Percentiles rank a stretch among this genome's conserved stretches.
Conservation (phyloP, 306 rosid species). For the Argentina anserina region DNA sequence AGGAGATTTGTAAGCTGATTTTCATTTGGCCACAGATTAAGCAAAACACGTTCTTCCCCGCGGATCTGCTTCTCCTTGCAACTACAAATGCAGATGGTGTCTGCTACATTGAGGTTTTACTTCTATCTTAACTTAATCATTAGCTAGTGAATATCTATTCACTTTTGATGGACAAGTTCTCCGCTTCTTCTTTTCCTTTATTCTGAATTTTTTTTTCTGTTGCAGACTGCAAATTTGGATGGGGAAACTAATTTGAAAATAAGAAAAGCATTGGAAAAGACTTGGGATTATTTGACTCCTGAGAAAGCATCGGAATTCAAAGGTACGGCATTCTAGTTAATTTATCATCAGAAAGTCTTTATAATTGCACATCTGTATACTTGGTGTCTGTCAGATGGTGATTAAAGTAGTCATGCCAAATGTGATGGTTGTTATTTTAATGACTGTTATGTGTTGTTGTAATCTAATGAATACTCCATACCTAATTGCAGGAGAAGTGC, state of each 20-base stretch:
- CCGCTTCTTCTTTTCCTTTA: no score
- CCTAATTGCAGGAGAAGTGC: conserved; percentile 78
- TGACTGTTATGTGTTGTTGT: background rate
- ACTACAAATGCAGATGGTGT: conserved; percentile 87
- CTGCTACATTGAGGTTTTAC: conserved; percentile 82
- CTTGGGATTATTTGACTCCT: conserved; percentile 84
- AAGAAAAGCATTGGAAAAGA: conserved; percentile 79
- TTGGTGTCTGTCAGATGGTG: background rate
- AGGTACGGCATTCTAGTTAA: conserved; percentile 44
- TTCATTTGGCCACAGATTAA: conserved; percentile 52
- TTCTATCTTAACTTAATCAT: background rate
- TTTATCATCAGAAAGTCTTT: conserved; percentile 8
- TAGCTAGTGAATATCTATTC: background rate
- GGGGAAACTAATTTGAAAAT: conserved; percentile 97
- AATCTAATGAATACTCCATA: conserved; percentile 13
- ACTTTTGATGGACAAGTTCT: background rate
- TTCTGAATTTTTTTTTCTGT: background rate
- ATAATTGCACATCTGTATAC: background rate
- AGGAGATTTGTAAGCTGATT: background rate
- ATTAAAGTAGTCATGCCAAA: background rate
- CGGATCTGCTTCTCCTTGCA: conserved; percentile 86
- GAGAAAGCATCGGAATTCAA: conserved; percentile 83
- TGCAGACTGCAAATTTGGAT: conserved; percentile 90
- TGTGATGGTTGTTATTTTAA: background rate
- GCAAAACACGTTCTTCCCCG: conserved; percentile 84